Conservation (phyloP, 2,329 filamentous ascomycete genomes). For the Cladophialophora carrionii region DNA sequence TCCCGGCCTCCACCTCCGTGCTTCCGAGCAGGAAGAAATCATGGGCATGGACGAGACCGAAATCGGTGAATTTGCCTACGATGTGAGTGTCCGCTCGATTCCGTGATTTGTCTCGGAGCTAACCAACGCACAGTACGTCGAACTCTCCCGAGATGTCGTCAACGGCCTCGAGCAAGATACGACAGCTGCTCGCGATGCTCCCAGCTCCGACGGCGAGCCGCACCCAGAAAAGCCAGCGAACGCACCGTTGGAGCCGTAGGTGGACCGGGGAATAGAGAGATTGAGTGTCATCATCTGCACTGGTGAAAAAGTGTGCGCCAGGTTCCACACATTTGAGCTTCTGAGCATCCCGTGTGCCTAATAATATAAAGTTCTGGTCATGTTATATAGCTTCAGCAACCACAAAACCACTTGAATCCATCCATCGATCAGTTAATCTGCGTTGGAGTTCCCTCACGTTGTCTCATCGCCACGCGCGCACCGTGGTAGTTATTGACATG, state of each 20-base stretch:
- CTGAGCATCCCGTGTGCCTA: slow-evolving; percentile 7
- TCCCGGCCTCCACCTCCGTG: slow-evolving; percentile 60
- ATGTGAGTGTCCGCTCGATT: slow-evolving; percentile 48
- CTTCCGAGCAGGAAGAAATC: slow-evolving; percentile 59
- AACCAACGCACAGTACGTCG: slow-evolving; percentile 68
- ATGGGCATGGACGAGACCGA: slow-evolving; percentile 71
- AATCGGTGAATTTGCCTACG: slow-evolving; percentile 76
- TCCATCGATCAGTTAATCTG: not conserved
- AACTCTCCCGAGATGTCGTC: slow-evolving; percentile 73
- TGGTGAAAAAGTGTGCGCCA: not conserved
- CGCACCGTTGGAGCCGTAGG: not conserved
- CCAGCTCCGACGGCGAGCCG: slow-evolving; percentile 24
- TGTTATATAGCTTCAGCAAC: not conserved
- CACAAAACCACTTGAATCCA: not conserved
- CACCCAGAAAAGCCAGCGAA: slow-evolving; percentile 16
- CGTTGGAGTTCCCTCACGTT: not conserved
- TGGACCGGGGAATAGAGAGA: not conserved
- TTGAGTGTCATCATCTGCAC: not conserved
- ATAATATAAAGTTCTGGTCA: slow-evolving; percentile 2
- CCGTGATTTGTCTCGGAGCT: slow-evolving; percentile 9
- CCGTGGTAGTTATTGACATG: not conserved
- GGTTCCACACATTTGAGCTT: not conserved
- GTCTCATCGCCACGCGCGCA: not conserved
- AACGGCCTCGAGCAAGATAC: slow-evolving; percentile 44
- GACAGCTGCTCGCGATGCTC: slow-evolving; percentile 11